A percentile compares a stretch with the other conserved stretches of the same genome.
These are phyloP conservation scores for Dryas alaskensis DNA, from an alignment of 306 rosid species.

Conservation along the genomic window DNA sequence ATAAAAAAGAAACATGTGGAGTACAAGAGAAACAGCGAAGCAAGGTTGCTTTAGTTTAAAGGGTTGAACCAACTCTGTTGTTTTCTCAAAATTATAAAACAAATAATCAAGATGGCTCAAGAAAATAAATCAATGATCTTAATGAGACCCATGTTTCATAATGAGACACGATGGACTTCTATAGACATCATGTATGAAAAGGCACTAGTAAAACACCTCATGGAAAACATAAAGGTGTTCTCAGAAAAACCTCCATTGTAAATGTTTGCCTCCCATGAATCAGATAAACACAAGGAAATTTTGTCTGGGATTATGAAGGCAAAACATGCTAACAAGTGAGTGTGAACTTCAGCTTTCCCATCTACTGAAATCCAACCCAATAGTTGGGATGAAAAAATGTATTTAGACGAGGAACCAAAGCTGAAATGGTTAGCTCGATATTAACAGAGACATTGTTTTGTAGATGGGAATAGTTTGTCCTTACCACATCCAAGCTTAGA, in stretches of 20 bases:
- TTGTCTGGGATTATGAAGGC: slow-evolving; percentile 52
- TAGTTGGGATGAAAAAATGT: background rate
- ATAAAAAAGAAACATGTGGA: background rate
- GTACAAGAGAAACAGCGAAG: background rate
- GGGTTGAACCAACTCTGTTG: slow-evolving; percentile 3
- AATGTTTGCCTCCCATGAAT: slow-evolving; percentile 31
- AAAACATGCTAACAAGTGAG: slow-evolving; percentile 1
- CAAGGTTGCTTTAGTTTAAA: background rate
- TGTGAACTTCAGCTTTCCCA: background rate
- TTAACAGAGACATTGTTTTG: background rate
- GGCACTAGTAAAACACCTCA: slow-evolving; percentile 41
- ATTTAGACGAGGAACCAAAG: background rate
- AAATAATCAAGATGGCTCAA: background rate
- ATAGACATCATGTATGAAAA: slow-evolving; percentile 33
- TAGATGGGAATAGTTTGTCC: background rate
- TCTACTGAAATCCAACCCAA: slow-evolving; percentile 19
- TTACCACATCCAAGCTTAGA: background rate
- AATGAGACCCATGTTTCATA: background rate
- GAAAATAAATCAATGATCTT: background rate
- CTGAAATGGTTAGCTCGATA: background rate
- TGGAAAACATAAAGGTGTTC: slow-evolving; percentile 17
- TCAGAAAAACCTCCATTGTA: slow-evolving; percentile 22
- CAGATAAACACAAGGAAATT: slow-evolving; percentile 38
- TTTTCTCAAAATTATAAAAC: background rate
- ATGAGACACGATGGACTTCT: background rate